Percentiles rank a stretch among this genome's conserved stretches.
phyloP scores from a whole-genome alignment of 768 basidiomycete genomes.

The Boletus pseudo-olivaceus region DNA sequence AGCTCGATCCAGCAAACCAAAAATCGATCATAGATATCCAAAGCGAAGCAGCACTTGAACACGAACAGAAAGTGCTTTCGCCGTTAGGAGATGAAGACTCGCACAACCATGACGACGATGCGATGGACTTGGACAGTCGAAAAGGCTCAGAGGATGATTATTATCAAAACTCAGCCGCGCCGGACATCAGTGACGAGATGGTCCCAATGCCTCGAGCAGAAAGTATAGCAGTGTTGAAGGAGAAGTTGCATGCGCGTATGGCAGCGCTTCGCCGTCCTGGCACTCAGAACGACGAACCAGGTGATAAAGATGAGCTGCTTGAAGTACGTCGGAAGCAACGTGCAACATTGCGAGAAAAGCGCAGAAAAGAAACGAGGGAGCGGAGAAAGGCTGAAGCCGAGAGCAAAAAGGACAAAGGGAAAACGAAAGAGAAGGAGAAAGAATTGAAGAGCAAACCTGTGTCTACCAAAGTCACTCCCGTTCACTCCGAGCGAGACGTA shows the following conservation, averaged over 20 bases:
- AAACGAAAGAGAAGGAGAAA: constrained; percentile 48
- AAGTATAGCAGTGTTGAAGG: constrained; percentile 61
- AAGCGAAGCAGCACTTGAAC: constrained; percentile 42
- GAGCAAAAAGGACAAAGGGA: constrained; percentile 46
- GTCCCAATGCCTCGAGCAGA: constrained; percentile 65
- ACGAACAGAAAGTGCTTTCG: constrained; percentile 30
- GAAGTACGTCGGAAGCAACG: constrained; percentile 75
- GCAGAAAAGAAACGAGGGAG: constrained; percentile 84
- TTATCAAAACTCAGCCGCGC: neutral
- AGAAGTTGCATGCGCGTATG: constrained; percentile 75
- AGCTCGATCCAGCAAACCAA: constrained; percentile 94
- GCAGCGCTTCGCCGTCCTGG: constrained; percentile 55
- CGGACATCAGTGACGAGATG: constrained; percentile 27
- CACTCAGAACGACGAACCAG: constrained; percentile 38
- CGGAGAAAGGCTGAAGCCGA: constrained; percentile 70
- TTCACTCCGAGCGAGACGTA: neutral
- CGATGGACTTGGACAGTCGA: constrained; percentile 30
- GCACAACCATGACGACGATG: constrained; percentile 22
- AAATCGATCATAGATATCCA: constrained; percentile 75
- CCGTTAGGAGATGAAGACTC: constrained; percentile 24
- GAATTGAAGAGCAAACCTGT: constrained; percentile 41
- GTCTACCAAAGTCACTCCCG: constrained; percentile 49
- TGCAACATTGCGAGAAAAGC: constrained; percentile 78
- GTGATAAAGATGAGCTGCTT: constrained; percentile 75
- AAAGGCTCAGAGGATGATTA: constrained; percentile 24